Evolutionary conservation across 73 alveolate genomes (phyloP).

Genomic region (Paramecium octaurelia): DNA sequence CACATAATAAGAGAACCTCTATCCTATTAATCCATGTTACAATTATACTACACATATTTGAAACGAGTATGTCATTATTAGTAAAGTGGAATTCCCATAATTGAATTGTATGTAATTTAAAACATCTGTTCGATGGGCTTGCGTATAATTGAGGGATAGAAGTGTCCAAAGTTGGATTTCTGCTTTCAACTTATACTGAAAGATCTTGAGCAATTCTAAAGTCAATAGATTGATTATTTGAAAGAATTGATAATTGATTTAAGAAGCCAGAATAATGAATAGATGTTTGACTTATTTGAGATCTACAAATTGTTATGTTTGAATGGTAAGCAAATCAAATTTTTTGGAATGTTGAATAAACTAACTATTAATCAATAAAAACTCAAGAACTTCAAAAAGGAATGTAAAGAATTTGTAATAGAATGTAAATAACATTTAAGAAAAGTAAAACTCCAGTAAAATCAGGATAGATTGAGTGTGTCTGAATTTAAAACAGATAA

Average conservation of each 20-base stretch:
- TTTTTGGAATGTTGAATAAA: neutral
- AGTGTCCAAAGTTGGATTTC: neutral
- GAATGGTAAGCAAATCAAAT: conserved; percentile 10
- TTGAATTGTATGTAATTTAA: neutral
- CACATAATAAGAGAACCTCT: conserved; percentile 22
- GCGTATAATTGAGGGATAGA: conserved; percentile 27
- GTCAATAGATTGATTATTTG: neutral
- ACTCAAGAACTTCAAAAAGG: neutral
- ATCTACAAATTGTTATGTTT: neutral
- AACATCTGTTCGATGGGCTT: conserved; percentile 7
- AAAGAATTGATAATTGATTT: neutral
- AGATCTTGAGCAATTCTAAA: conserved; percentile 1
- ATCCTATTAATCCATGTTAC: conserved; percentile 1
- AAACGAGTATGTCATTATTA: neutral
- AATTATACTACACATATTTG: conserved; percentile 28
- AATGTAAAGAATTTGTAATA: conserved; percentile 6
- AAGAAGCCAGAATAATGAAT: neutral
- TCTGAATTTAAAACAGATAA: neutral
- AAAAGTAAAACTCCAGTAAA: neutral
- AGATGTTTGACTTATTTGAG: neutral
- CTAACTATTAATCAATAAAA: neutral
- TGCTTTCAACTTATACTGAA: neutral
- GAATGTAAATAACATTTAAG: neutral
- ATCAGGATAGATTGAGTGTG: conserved; percentile 4
- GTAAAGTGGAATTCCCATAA: neutral